Conservation (phyloP, 139 green algal species). For the Tetradesmus obliquus region DNA sequence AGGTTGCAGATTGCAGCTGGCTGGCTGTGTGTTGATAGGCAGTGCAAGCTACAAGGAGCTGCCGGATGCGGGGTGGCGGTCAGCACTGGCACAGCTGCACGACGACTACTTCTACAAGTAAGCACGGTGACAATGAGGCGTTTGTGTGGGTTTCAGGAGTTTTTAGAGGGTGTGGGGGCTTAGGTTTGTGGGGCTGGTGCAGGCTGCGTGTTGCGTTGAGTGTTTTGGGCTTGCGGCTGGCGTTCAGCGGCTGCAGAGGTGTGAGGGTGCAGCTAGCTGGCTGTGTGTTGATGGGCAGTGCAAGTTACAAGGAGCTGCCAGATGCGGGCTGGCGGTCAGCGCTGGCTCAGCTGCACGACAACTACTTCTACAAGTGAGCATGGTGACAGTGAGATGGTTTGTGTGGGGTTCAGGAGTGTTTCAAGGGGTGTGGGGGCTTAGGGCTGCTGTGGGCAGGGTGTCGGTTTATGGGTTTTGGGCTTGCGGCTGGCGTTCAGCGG, state of each 20-base stretch:
- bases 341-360: slow-evolving; percentile 84
- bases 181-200: neutral
- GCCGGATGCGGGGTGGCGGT: slow-evolving; percentile 62
- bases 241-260: neutral
- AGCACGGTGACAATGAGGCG: neutral
- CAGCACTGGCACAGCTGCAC: slow-evolving; percentile 79
- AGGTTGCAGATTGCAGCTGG: neutral
- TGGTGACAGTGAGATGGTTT: neutral
- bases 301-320: slow-evolving; percentile 78
- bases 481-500: neutral
- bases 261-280: too few relatives aligned
- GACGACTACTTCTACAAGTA: slow-evolving; percentile 91
- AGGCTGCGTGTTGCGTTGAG: too few relatives aligned
- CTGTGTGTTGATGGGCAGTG: slow-evolving; percentile 79
- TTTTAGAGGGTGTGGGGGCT: neutral
- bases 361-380: slow-evolving; percentile 87
- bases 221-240: neutral
- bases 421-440: neutral
- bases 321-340: slow-evolving; percentile 67
- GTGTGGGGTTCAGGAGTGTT: neutral
- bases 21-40: slow-evolving; percentile 54
- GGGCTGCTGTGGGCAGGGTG: neutral
- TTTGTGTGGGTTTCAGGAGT: neutral
- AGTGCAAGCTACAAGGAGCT: slow-evolving; percentile 85
- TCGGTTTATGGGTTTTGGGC: neutral